Percentiles rank a stretch among this genome's conserved stretches.
These are phyloP conservation scores for Podila verticillata DNA, from an alignment of 192 early-diverging fungal genomes.

Conservation along the genomic window DNA sequence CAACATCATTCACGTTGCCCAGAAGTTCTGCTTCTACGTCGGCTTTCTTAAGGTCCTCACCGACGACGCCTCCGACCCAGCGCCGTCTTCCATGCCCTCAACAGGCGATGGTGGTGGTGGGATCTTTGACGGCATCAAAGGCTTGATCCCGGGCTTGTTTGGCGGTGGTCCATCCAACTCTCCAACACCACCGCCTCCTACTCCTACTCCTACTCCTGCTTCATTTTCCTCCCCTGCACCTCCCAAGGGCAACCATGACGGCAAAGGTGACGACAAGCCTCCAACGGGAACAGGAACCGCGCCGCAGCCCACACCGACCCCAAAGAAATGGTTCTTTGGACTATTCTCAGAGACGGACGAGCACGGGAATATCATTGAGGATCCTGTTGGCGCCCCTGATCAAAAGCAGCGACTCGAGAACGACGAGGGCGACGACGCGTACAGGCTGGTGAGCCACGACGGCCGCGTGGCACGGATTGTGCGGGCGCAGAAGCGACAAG, in stretches of 20 bases:
- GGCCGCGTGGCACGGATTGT: neutral
- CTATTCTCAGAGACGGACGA: neutral
- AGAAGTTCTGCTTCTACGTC: conserved; percentile 1
- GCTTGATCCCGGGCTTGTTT: neutral
- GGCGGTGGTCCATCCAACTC: neutral
- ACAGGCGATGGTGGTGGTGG: neutral
- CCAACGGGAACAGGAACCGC: too few relatives aligned
- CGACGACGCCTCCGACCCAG: neutral
- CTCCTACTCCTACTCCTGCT: too few relatives aligned
- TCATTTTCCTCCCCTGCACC: too few relatives aligned
- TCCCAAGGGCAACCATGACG: too few relatives aligned
- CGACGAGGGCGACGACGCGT: neutral
- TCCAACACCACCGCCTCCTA: too few relatives aligned
- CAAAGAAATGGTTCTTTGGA: too few relatives aligned
- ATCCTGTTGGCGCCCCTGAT: neutral
- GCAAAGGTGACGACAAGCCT: too few relatives aligned
- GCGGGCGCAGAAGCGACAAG: neutral
- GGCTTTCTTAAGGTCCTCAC: neutral
- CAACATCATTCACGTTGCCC: neutral
- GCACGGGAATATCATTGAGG: neutral
- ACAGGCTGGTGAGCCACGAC: neutral
- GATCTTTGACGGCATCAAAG: neutral
- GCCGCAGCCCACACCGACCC: too few relatives aligned
- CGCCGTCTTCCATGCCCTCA: neutral
- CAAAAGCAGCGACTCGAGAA: neutral